phyloP scores from a whole-genome alignment of 805 yeast species.

The Schizosaccharomyces pombe region ASM294v3 CU329670.1:5286501-5287000 shows the following conservation, averaged over 20 bases:
- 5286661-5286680: not conserved
- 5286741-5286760: not conserved
- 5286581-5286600: too few relatives aligned
- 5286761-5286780: not conserved
- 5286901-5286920: not conserved
- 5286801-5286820: not conserved
- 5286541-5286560: not conserved
- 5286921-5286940: not conserved
- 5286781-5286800: not conserved
- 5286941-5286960: not conserved
- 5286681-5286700: too few relatives aligned
- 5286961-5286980: not conserved
- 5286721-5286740: not conserved
- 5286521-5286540: not conserved
- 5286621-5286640: not conserved
- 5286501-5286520: not conserved
- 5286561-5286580: not conserved
- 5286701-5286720: too few relatives aligned
- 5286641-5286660: not conserved
- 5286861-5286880: not conserved
- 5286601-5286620: too few relatives aligned
- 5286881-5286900: not conserved
- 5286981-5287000: not conserved
- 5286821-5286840: not conserved
- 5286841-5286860: not conserved